These are phyloP conservation scores for Pythium plurisporium DNA, from an alignment of 352 stramenopile genomes.

Conservation along the genomic window DNA sequence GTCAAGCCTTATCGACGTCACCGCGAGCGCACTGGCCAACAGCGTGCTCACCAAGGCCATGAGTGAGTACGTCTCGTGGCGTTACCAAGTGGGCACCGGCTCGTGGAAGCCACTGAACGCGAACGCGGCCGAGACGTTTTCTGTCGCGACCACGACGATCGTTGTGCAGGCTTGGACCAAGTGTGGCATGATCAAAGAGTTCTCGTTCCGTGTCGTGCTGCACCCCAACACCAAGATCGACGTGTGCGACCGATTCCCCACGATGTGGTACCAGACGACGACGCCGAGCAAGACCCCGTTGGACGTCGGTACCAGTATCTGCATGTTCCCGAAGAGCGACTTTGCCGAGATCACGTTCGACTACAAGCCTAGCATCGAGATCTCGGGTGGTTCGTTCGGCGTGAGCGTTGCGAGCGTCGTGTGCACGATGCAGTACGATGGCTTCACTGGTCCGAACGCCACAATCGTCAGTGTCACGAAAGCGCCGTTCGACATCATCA, in stretches of 20 bases:
- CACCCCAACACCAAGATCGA: slow-evolving; percentile 39
- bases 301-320: slow-evolving; percentile 25
- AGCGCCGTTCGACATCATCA: slow-evolving; percentile 34
- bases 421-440: slow-evolving; percentile 29
- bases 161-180: slow-evolving; percentile 55
- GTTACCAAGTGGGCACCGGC: slow-evolving; percentile 15
- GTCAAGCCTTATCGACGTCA: neutral
- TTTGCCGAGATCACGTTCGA: slow-evolving; percentile 41
- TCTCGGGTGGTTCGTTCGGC: slow-evolving; percentile 33
- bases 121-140: slow-evolving; percentile 7
- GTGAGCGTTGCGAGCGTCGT: slow-evolving; percentile 40
- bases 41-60: neutral
- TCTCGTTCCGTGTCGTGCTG: slow-evolving; percentile 46
- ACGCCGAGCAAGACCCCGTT: slow-evolving; percentile 29
- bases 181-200: slow-evolving; percentile 42
- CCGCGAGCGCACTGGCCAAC: neutral
- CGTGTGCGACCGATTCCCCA: slow-evolving; percentile 47
- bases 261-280: slow-evolving; percentile 71
- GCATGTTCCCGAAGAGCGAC: slow-evolving; percentile 44
- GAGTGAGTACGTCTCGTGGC: slow-evolving; percentile 18
- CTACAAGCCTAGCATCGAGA: slow-evolving; percentile 19
- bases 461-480: slow-evolving; percentile 29
- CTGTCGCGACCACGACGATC: neutral
- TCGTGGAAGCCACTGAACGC: slow-evolving; percentile 7
- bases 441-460: neutral